Evolutionary conservation across 192 early-diverging fungal genomes (phyloP), one percentile per base, ranked within the genome.

Genomic region (Allomyces arbusculus): DNA sequence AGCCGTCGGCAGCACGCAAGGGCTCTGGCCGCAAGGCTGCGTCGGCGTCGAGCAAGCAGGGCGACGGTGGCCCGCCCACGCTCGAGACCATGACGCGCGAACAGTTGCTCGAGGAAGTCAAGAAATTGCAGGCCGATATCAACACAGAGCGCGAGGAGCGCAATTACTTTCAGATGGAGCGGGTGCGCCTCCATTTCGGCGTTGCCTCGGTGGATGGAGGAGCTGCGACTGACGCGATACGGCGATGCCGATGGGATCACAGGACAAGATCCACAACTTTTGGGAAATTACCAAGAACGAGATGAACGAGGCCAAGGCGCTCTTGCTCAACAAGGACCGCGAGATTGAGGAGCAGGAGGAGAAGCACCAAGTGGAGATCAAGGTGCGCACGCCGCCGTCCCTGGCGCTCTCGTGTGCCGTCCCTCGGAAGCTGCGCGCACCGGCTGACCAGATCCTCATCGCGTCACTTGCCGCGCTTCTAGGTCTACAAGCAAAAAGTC

Each of bases 401-500:
- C 23, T 8, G 28, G 10, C 66, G 58, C 19, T 58, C 55, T 67
- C 22, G 12, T 58, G 1, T 10, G 44, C 1, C 24, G 43, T 25
- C 6, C 62, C 26, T 4, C 4, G 2, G 26, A 4, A 28, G 26
- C 26, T 4, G 26, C 1, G 26, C 26, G 26, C 26, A 28, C 26
- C 26, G 26, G 4, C 26, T 4, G 26, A 28, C 26, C 26, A 4
- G 26, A 28, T 28, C 26, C 26, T 28, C 26, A 28, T 4, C 26
- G 26, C 26, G 26, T 4, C 26, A 4, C 4, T 4, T 3, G 1
- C 26, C 26, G 2, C 26, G 26, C 26, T 4, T 4, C 26, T 44
- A 82, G 80, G 79, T 82, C 23, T 84, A 84, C 74, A 84, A 84
- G 66, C 82, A 84, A 80, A 84, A 84, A 74, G 81, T 84, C 61